These are phyloP conservation scores for Medicago arabica DNA, from an alignment of 306 rosid genomes.

Conservation along the genomic window DNA sequence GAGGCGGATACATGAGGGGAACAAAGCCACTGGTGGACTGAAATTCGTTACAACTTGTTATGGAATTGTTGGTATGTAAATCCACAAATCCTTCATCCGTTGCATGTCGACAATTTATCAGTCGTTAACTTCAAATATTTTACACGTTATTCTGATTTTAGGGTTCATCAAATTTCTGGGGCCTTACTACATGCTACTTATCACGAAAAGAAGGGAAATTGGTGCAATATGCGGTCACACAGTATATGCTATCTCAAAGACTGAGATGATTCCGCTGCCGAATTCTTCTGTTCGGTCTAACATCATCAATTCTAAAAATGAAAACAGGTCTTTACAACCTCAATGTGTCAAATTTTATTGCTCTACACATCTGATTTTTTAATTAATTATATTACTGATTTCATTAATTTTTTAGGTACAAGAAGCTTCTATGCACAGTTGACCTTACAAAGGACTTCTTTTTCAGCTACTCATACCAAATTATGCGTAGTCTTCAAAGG, in stretches of 20 bases:
- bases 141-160: slow-evolving; percentile 47
- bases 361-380: slow-evolving; percentile 17
- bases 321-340: slow-evolving; percentile 87
- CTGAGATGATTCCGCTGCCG: slow-evolving; percentile 89
- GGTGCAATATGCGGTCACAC: slow-evolving; percentile 89
- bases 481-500: slow-evolving; percentile 92
- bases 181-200: slow-evolving; percentile 93
- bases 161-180: slow-evolving; percentile 94
- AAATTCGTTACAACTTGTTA: slow-evolving; percentile 88
- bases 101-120: slow-evolving; percentile 31
- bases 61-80: slow-evolving; percentile 86
- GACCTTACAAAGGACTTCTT: slow-evolving; percentile 98
- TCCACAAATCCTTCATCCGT: slow-evolving; percentile 20
- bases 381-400: slow-evolving; percentile 19
- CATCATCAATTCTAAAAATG: slow-evolving; percentile 69
- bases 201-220: slow-evolving; percentile 91
- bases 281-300: slow-evolving; percentile 73
- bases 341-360: slow-evolving; percentile 29
- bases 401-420: slow-evolving; percentile 70
- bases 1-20: slow-evolving; percentile 90
- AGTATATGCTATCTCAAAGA: slow-evolving; percentile 82
- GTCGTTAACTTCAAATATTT: slow-evolving; percentile 33
- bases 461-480: slow-evolving; percentile 95
- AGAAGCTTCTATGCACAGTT: slow-evolving; percentile 94
- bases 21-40: slow-evolving; percentile 89